Evolutionary conservation across 768 basidiomycete species (phyloP).

Genomic region (Termitomyces sp.): DNA sequence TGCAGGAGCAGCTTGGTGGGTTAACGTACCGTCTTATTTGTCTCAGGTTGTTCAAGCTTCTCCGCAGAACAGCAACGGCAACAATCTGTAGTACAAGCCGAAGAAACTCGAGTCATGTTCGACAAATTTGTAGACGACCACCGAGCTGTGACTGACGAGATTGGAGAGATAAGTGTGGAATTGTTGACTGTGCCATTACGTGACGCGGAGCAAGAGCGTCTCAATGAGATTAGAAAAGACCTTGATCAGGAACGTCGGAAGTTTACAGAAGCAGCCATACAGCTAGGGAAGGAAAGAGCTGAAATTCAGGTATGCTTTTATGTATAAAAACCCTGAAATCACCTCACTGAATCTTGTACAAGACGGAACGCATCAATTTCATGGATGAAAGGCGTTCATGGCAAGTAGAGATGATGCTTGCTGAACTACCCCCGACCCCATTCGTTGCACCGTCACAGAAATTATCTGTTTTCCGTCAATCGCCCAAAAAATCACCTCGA

Average conservation of each 20-base stretch:
- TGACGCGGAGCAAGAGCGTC: slow-evolving; percentile 52
- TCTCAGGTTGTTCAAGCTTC: not conserved
- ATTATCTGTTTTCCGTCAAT: not conserved
- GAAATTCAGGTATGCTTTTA: slow-evolving; percentile 53
- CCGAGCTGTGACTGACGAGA: slow-evolving; percentile 27
- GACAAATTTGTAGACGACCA: slow-evolving; percentile 50
- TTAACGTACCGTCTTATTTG: not conserved
- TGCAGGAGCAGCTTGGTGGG: slow-evolving; percentile 61
- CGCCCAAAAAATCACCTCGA: slow-evolving; percentile 28
- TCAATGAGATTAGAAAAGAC: slow-evolving; percentile 50
- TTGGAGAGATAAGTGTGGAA: slow-evolving; percentile 48
- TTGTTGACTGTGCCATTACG: slow-evolving; percentile 48
- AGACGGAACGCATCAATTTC: slow-evolving; percentile 63
- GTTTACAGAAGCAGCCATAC: slow-evolving; percentile 61
- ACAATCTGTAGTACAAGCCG: slow-evolving; percentile 2
- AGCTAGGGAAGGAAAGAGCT: slow-evolving; percentile 62
- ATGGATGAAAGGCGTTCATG: slow-evolving; percentile 73
- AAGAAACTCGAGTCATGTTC: slow-evolving; percentile 1
- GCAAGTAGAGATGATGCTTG: slow-evolving; percentile 62
- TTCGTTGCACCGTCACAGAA: slow-evolving; percentile 13
- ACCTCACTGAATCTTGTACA: not conserved
- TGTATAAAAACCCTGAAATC: not conserved
- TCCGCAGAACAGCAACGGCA: slow-evolving; percentile 13
- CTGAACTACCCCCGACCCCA: slow-evolving; percentile 50
- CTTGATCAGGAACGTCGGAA: slow-evolving; percentile 65